Evolutionary conservation across 345 rosid genomes (phyloP).

Genomic region (Pseudoturritis turrita): DNA sequence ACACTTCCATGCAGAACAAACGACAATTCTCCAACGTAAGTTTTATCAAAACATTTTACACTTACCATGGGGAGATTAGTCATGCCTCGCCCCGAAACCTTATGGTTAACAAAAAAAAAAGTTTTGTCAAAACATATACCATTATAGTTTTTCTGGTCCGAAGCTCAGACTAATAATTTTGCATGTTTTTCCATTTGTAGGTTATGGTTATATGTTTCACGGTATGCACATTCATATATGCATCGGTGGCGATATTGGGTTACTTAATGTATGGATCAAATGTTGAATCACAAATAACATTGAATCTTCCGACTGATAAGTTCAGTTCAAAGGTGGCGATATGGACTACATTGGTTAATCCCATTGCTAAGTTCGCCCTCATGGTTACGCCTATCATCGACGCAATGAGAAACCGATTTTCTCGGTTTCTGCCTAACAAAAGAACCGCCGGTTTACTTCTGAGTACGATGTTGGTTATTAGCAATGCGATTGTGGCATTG

Average conservation of each 20-base stretch:
- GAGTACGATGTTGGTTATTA: slow-evolving; percentile 40
- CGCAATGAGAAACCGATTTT: slow-evolving; percentile 32
- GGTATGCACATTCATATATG: slow-evolving; percentile 42
- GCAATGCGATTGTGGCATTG: slow-evolving; percentile 49
- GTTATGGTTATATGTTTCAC: slow-evolving; percentile 52
- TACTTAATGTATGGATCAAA: slow-evolving; percentile 56
- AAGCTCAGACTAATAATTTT: slow-evolving; percentile 2
- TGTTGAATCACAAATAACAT: slow-evolving; percentile 49
- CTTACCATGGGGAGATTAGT: too few relatives aligned
- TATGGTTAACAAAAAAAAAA: too few relatives aligned
- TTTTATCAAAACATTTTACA: neutral
- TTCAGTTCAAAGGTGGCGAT: slow-evolving; percentile 60
- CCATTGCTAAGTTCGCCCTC: slow-evolving; percentile 56
- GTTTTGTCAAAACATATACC: neutral
- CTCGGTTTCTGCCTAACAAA: slow-evolving; percentile 25
- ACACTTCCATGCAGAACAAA: slow-evolving; percentile 74
- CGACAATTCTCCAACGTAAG: slow-evolving; percentile 80
- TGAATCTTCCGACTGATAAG: slow-evolving; percentile 44
- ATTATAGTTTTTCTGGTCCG: neutral
- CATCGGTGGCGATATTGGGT: slow-evolving; percentile 54
- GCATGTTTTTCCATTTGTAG: slow-evolving; percentile 19
- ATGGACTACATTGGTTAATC: slow-evolving; percentile 56
- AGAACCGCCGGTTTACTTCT: slow-evolving; percentile 22
- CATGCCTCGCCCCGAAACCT: too few relatives aligned
- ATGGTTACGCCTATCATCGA: slow-evolving; percentile 53